A percentile compares a stretch with the other conserved stretches of the same genome.
phyloP scores from a whole-genome alignment of 2,329 filamentous ascomycete species.

The Ascochyta clinopodiicola region DNA sequence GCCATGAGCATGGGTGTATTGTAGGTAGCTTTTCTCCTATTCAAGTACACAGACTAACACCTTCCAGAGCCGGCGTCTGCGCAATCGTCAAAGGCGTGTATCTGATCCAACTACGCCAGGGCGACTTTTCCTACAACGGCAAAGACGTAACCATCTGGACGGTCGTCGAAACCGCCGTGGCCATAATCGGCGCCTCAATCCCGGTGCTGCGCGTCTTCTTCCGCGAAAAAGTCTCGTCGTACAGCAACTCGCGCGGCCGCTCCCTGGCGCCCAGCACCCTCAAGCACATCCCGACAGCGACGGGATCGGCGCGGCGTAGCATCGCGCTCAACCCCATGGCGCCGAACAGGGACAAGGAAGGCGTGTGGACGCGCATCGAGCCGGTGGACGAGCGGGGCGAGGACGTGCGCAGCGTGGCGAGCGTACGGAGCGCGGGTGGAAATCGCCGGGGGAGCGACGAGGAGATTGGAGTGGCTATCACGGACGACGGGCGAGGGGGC shows the following conservation, averaged over 20 bases:
- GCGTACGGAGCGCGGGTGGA: not conserved
- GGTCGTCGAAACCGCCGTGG: conserved; percentile 36
- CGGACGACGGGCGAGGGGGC: not conserved
- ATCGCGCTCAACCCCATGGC: not conserved
- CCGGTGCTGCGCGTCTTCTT: conserved; percentile 42
- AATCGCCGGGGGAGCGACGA: conserved; percentile 1
- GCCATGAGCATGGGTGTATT: conserved; percentile 41
- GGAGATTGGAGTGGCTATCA: not conserved
- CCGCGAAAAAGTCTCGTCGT: conserved; percentile 30
- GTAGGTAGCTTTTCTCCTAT: conserved; percentile 9
- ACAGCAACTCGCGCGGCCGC: conserved; percentile 7
- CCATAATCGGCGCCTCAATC: conserved; percentile 38
- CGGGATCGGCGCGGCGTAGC: not conserved
- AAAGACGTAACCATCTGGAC: conserved; percentile 42
- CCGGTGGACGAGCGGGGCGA: conserved; percentile 6
- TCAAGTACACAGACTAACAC: not conserved
- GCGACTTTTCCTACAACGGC: conserved; percentile 39
- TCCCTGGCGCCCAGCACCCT: not conserved
- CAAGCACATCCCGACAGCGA: not conserved
- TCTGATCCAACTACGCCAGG: conserved; percentile 28
- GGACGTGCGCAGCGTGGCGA: not conserved
- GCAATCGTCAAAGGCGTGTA: conserved; percentile 38
- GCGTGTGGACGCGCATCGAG: conserved; percentile 10
- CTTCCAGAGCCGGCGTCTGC: conserved; percentile 30
- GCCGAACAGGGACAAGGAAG: conserved; percentile 4